Percentiles rank a stretch among this genome's conserved stretches.
Conservation (phyloP, 495 filamentous ascomycete species). For the Penicillium cataractarum region DNA sequence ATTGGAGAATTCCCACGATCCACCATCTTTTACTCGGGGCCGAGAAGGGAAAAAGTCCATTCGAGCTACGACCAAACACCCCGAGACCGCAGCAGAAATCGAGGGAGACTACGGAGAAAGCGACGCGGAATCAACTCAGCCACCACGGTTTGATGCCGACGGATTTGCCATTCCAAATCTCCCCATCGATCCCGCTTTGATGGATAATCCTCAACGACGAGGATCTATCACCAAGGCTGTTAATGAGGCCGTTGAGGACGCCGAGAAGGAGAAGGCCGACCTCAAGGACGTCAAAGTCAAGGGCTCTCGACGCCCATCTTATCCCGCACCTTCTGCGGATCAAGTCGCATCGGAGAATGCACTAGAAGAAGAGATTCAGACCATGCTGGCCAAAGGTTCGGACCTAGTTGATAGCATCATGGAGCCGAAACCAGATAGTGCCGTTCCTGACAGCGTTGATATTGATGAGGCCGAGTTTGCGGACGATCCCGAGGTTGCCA, state of each 20-base stretch:
- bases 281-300: constrained; percentile 36
- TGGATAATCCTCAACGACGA: constrained; percentile 27
- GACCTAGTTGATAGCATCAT: constrained; percentile 40
- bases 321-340: constrained; percentile 41
- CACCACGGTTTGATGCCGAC: constrained; percentile 48
- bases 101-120: constrained; percentile 39
- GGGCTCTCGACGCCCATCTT: constrained; percentile 29
- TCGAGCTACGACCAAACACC: constrained; percentile 41
- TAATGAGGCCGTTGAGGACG: constrained; percentile 31
- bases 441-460: constrained; percentile 51
- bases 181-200: constrained; percentile 50
- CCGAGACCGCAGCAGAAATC: constrained; percentile 52
- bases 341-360: constrained; percentile 49
- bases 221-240: constrained; percentile 28
- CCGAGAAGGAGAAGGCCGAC: constrained; percentile 21
- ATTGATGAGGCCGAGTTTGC: constrained; percentile 79
- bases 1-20: constrained; percentile 70
- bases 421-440: constrained; percentile 21
- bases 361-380: constrained; percentile 47
- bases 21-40: constrained; percentile 77
- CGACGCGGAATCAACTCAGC: constrained; percentile 29
- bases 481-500: constrained; percentile 73
- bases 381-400: constrained; percentile 42
- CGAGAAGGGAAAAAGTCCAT: constrained; percentile 49
- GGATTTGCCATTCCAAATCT: constrained; percentile 52